phyloP scores from a whole-genome alignment of 2,329 filamentous ascomycete genomes.

The Penicillium palitans region DNA sequence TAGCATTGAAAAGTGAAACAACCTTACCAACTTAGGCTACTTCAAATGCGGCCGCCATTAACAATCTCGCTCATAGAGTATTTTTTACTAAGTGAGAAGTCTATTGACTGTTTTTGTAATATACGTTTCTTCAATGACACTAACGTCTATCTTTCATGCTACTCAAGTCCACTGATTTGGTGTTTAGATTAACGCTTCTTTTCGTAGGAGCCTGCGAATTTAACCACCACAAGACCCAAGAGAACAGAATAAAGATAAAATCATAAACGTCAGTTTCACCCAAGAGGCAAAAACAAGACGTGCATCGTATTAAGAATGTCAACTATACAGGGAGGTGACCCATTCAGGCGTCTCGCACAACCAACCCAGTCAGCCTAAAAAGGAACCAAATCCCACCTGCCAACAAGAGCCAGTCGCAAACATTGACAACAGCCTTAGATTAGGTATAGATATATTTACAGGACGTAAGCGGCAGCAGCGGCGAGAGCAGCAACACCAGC shows the following conservation, averaged over 20 bases:
- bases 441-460: conserved; percentile 26
- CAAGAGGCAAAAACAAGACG: not conserved
- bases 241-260: not conserved
- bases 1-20: too few species aligned
- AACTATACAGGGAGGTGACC: conserved; percentile 6
- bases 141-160: too few species aligned
- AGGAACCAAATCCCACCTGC: not conserved
- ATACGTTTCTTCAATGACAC: too few species aligned
- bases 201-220: too few species aligned
- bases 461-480: conserved; percentile 28
- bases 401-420: not conserved
- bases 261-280: not conserved
- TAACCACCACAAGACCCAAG: too few species aligned
- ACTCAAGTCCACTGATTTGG: too few species aligned
- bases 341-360: not conserved
- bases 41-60: too few species aligned
- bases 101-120: too few species aligned
- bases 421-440: conserved; percentile 4
- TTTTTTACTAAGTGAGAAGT: too few species aligned
- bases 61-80: too few species aligned
- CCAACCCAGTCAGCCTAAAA: not conserved
- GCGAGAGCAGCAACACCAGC: conserved; percentile 28
- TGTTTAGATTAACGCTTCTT: too few species aligned
- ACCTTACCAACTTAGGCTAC: too few species aligned
- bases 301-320: conserved; percentile 8